Conservation (phyloP, 2,329 filamentous ascomycete species). For the Stylonectria norvegica region DNA sequence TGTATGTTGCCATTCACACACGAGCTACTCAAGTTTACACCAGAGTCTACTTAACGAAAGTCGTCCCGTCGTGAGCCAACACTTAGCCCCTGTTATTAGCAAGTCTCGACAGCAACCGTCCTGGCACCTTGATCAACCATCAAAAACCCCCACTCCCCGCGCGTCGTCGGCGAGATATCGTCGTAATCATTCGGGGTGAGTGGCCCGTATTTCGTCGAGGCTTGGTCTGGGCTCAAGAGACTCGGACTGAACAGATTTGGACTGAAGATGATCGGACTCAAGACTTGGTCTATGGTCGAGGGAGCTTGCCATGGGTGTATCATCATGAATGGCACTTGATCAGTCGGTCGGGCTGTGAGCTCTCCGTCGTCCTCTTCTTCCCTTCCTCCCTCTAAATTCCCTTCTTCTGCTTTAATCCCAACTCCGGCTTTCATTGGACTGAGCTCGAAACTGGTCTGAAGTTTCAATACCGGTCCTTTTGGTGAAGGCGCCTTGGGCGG, state of each 20-base stretch:
- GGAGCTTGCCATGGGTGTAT: slow-evolving; percentile 30
- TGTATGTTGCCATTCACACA: slow-evolving; percentile 9
- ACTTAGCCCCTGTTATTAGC: slow-evolving; percentile 9
- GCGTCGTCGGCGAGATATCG: slow-evolving; percentile 60
- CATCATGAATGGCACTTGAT: slow-evolving; percentile 26
- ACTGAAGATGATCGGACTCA: slow-evolving; percentile 28
- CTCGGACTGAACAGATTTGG: slow-evolving; percentile 20
- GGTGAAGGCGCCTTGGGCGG: slow-evolving; percentile 21
- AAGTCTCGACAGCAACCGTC: slow-evolving; percentile 46
- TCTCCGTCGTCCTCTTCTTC: slow-evolving; percentile 30
- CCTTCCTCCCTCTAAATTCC: slow-evolving; percentile 1
- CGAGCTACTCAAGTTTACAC: background rate
- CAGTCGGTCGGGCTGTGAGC: slow-evolving; percentile 37
- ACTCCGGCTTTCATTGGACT: slow-evolving; percentile 14
- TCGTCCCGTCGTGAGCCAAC: slow-evolving; percentile 1
- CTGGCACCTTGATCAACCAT: slow-evolving; percentile 47
- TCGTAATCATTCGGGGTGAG: slow-evolving; percentile 58
- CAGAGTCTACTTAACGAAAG: background rate
- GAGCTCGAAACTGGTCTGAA: slow-evolving; percentile 42
- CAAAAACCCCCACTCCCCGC: slow-evolving; percentile 61
- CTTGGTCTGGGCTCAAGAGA: slow-evolving; percentile 18
- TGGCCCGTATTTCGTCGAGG: slow-evolving; percentile 39
- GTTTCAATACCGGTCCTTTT: slow-evolving; percentile 34
- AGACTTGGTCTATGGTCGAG: slow-evolving; percentile 43
- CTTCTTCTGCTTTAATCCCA: background rate